Base-by-base conservation (phyloP, 2,329 filamentous ascomycete species). In the Pseudogymnoascus sp. region DNA sequence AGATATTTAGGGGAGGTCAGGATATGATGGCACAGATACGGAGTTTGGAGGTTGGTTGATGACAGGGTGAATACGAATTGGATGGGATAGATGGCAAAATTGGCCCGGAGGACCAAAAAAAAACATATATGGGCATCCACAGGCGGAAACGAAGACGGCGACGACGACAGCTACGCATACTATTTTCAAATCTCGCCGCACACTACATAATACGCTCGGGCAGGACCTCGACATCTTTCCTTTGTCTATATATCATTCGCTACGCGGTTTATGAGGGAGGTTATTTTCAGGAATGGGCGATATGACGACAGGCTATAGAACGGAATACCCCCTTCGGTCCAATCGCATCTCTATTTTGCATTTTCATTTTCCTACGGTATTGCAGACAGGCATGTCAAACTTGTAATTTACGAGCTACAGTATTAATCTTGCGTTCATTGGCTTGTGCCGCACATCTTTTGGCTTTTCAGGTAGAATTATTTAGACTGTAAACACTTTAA, bases 401-500 rank as follows among this genome's bases (percentile, higher is more conserved):
- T 56, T 56, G 50, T 56, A 56, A 56, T 56, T 56, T 56, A 56
- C 50, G 50, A 33, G 50, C 50, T 56, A 56, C 50, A 33, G 28
- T 35, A 56, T 33, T 56, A 56, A 56, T 56, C 16, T 56, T 56
- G 50, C 50, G 28, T 56, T 56, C 28, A 56, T 56, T 56, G 50
- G 50, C 50, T 56, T 33, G 28, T 28, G 28, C 50, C 28, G 3
- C 28, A 56, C 50, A 33, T 33, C 50, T 56, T 56, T 56, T 56
- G 6, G 50, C 10, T 56, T 56, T 21, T 33, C 28, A 35, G 50
- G 50, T 56, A 56, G 50, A 56, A 56, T 21, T 33, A 56, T 56
- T 18, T 56, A 56, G 50, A 56, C 50, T 56, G 16, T 56, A 56
- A 56, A 56, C 50, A 56, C 50, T 56, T 56, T 56, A 56, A 56